Conservation (phyloP, 148 eudicot species). For the Amaranthus cruentus region DNA sequence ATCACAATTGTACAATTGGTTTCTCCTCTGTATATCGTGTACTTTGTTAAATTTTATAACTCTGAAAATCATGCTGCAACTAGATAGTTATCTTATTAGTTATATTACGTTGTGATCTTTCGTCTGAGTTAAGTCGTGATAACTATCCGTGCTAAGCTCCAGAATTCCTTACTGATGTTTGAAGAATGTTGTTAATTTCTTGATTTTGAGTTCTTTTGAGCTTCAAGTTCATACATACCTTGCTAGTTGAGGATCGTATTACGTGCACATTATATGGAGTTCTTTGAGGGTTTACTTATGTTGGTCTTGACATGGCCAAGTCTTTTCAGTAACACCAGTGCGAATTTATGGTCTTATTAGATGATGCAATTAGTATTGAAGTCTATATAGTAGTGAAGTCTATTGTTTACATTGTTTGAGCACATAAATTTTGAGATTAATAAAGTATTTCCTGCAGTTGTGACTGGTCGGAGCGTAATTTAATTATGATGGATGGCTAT, state of each 20-base stretch:
- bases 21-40: no score
- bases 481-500: slow-evolving; percentile 34
- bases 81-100: no score
- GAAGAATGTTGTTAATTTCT: background rate
- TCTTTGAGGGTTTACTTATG: background rate
- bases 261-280: background rate
- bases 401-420: background rate
- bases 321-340: background rate
- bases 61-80: no score
- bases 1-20: no score
- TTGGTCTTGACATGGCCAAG: background rate
- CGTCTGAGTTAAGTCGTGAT: no score
- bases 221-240: background rate
- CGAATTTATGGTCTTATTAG: background rate
- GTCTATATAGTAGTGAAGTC: background rate
- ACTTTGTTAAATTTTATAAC: no score
- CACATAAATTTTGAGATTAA: background rate
- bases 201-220: background rate
- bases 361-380: background rate
- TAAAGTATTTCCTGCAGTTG: slow-evolving; percentile 45
- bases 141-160: no score
- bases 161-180: background rate
- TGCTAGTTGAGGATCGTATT: background rate
- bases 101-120: no score
- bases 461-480: slow-evolving; percentile 68